phyloP scores from a whole-genome alignment of 75 land plant species.

The Chamaecyparis obtusa region DNA sequence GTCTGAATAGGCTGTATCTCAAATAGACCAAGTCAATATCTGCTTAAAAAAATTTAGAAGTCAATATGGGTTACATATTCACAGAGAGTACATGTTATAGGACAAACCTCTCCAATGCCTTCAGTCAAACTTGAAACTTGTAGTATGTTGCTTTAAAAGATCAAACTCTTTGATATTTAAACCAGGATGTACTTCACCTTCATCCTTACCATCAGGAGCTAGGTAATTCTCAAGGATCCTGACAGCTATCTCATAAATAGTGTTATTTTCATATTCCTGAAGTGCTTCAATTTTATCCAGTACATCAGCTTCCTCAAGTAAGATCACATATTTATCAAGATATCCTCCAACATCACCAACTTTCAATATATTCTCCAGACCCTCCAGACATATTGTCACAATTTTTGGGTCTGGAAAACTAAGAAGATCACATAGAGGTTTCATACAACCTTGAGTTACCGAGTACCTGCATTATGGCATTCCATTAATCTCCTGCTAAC shows the following conservation, averaged over 20 bases:
- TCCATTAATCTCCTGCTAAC: not conserved
- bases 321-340: slow-evolving; percentile 52
- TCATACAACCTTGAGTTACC: slow-evolving; percentile 60
- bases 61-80: too few species aligned
- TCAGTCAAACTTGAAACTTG: slow-evolving; percentile 30
- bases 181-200: slow-evolving; percentile 10
- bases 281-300: slow-evolving; percentile 72
- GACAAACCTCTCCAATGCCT: not conserved
- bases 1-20: too few species aligned
- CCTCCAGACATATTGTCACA: slow-evolving; percentile 49
- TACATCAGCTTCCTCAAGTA: slow-evolving; percentile 76
- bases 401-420: slow-evolving; percentile 47
- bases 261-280: slow-evolving; percentile 69
- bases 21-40: too few species aligned
- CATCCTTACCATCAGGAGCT: slow-evolving; percentile 64
- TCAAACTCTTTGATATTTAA: slow-evolving; percentile 35
- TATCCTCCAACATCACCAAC: slow-evolving; percentile 42
- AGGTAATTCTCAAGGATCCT: slow-evolving; percentile 72
- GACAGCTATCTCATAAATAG: slow-evolving; percentile 64
- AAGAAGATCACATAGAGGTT: slow-evolving; percentile 61
- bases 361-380: slow-evolving; percentile 55
- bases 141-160: too few species aligned
- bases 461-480: slow-evolving; percentile 25
- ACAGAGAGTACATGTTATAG: not conserved
- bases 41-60: too few species aligned